Conservation (phyloP, 1,284 basidiomycete species). For the Microbotryum silenes-acaulis region DNA sequence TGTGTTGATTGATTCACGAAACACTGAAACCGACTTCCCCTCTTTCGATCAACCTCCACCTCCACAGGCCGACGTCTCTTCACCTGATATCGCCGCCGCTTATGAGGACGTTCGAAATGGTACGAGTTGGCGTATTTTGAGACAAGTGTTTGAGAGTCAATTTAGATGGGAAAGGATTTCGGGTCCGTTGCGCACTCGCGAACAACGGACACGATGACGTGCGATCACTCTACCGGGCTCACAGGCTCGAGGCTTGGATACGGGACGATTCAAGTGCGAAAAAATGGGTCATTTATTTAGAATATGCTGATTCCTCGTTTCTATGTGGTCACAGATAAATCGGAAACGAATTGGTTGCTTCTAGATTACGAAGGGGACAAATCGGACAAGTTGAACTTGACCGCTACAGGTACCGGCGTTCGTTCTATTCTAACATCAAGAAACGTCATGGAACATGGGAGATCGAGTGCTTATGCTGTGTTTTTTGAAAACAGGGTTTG, state of each 20-base stretch:
- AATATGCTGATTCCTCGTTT: background rate
- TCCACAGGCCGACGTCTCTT: conserved; percentile 25
- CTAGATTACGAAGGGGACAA: conserved; percentile 19
- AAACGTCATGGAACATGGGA: background rate
- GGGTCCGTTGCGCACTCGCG: too few species aligned
- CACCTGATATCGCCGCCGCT: conserved; percentile 14
- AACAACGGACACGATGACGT: too few species aligned
- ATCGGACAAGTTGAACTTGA: conserved; percentile 19
- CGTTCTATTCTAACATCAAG: background rate
- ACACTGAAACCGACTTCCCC: background rate
- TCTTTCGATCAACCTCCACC: background rate
- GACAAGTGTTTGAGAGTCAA: too few species aligned
- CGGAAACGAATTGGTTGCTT: conserved; percentile 25
- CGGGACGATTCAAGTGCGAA: background rate
- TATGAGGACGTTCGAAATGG: conserved; percentile 28
- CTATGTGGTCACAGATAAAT: conserved; percentile 14
- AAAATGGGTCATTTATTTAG: too few species aligned
- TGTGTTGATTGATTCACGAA: too few species aligned
- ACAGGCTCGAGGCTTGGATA: background rate
- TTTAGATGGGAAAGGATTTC: too few species aligned
- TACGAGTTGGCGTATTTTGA: background rate
- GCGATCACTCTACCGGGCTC: background rate
- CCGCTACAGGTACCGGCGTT: conserved; percentile 20
- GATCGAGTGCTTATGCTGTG: background rate
- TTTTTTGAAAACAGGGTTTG: conserved; percentile 11